Evolutionary conservation across 257 asterid genomes (phyloP).

Genomic region (Solanum infundibuliforme): DNA sequence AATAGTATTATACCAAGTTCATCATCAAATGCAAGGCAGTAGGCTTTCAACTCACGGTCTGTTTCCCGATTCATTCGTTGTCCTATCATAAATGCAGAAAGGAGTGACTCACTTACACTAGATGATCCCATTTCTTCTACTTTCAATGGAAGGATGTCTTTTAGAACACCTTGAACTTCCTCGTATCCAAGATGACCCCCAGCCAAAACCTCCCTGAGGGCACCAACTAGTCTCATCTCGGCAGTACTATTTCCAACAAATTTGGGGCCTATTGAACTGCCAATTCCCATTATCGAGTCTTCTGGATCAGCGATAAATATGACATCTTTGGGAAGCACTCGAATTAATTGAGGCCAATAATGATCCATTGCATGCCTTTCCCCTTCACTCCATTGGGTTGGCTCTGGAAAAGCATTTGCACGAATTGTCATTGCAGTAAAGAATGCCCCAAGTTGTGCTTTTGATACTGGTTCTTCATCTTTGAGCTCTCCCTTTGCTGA

Average conservation of each 20-base stretch:
- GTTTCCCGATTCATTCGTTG: constrained; percentile 94
- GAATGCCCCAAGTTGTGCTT: constrained; percentile 86
- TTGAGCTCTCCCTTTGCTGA: constrained; percentile 69
- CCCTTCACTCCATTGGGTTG: constrained; percentile 97
- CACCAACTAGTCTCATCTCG: constrained; percentile 97
- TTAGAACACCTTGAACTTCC: constrained; percentile 88
- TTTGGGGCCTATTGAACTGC: constrained; percentile 69
- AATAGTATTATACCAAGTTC: constrained; percentile 45
- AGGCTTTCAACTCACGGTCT: constrained; percentile 91
- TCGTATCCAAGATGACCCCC: constrained; percentile 98
- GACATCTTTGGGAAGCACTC: constrained; percentile 62
- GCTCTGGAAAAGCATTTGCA: constrained; percentile 79
- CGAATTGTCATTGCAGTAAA: constrained; percentile 94
- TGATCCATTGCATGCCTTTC: constrained; percentile 75
- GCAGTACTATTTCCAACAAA: constrained; percentile 67
- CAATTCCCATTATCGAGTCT: constrained; percentile 72
- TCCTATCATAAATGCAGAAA: constrained; percentile 75
- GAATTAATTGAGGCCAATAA: constrained; percentile 79
- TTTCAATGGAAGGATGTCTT: constrained; percentile 61
- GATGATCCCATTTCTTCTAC: constrained; percentile 20
- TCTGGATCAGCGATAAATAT: constrained; percentile 92
- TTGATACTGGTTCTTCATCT: constrained; percentile 71
- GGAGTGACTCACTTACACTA: constrained; percentile 60
- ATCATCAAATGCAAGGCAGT: constrained; percentile 88
- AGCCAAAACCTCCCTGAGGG: constrained; percentile 88